These are phyloP conservation scores for Leucoagaricus sp. DNA, from an alignment of 1,284 basidiomycete species.

Conservation along the genomic window DNA sequence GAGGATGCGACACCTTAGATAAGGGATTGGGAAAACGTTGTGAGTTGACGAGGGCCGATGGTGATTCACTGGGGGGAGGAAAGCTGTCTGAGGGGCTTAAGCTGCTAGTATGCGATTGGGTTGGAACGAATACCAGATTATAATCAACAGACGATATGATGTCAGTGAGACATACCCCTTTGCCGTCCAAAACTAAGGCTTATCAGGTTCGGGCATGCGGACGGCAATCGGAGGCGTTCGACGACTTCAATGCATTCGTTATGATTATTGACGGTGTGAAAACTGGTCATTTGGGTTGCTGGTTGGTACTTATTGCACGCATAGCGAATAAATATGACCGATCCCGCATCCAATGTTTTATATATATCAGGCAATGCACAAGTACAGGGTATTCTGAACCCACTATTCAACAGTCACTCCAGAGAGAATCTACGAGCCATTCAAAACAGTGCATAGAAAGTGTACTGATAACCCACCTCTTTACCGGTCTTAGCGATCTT, in stretches of 20 bases:
- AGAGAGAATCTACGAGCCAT: slow-evolving; percentile 45
- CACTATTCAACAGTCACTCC: slow-evolving; percentile 52
- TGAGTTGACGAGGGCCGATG: too few relatives aligned
- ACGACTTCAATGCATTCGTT: too few relatives aligned
- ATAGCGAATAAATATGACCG: neutral
- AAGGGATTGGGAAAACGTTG: too few relatives aligned
- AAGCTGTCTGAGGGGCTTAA: too few relatives aligned
- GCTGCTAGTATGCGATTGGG: too few relatives aligned
- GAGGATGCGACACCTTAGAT: too few relatives aligned
- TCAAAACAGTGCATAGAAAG: neutral
- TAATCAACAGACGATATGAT: neutral
- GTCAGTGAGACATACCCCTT: neutral
- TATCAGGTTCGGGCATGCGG: too few relatives aligned
- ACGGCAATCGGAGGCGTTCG: too few relatives aligned
- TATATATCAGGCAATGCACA: slow-evolving; percentile 27
- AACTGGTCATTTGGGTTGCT: too few relatives aligned
- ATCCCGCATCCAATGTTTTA: neutral
- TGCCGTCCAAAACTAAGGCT: neutral
- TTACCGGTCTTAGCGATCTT: slow-evolving; percentile 91
- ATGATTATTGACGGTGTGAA: too few relatives aligned
- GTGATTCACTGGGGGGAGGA: too few relatives aligned
- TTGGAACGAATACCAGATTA: too few relatives aligned
- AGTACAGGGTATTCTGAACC: neutral
- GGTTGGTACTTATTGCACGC: neutral
- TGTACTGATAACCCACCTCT: slow-evolving; percentile 36